Conservation (phyloP, 306 rosid species). For the Hippophae rhamnoides region DNA sequence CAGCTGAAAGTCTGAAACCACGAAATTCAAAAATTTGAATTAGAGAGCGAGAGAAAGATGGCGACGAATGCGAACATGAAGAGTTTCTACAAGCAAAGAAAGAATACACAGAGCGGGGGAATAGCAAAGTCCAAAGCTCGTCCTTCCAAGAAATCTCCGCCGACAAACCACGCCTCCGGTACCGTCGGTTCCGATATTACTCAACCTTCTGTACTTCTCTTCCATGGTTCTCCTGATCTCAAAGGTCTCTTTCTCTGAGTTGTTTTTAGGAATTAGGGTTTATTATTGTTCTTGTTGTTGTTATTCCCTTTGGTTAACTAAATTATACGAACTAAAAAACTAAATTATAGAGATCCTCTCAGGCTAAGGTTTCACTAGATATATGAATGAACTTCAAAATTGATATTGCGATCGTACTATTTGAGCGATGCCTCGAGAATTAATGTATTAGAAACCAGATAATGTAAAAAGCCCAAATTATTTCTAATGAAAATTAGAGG, state of each 20-base stretch:
- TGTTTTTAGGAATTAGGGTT: no score
- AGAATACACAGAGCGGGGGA: constrained; percentile 13
- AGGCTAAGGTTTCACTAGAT: no score
- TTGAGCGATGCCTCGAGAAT: no score
- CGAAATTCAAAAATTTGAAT: no score
- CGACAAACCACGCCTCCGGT: constrained; percentile 13
- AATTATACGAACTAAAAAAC: background rate
- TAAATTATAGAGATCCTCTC: background rate
- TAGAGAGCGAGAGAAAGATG: background rate
- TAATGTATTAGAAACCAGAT: no score
- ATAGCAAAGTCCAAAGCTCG: background rate
- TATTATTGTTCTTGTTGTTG: background rate
- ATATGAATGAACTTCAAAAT: no score
- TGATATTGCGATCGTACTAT: no score
- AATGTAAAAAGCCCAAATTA: no score
- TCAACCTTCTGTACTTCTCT: constrained; percentile 34
- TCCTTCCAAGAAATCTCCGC: constrained; percentile 7
- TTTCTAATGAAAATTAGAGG: no score
- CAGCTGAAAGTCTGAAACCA: no score
- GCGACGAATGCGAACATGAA: constrained; percentile 32
- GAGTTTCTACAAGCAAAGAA: constrained; percentile 53
- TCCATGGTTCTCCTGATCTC: constrained; percentile 26
- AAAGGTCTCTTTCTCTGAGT: constrained; percentile 24
- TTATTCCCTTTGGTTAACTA: background rate
- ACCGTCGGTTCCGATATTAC: constrained; percentile 22